Percentiles rank a stretch among this genome's conserved stretches.
Conservation (phyloP, 768 basidiomycete genomes). For the Gelatoporia subvermispora region DNA sequence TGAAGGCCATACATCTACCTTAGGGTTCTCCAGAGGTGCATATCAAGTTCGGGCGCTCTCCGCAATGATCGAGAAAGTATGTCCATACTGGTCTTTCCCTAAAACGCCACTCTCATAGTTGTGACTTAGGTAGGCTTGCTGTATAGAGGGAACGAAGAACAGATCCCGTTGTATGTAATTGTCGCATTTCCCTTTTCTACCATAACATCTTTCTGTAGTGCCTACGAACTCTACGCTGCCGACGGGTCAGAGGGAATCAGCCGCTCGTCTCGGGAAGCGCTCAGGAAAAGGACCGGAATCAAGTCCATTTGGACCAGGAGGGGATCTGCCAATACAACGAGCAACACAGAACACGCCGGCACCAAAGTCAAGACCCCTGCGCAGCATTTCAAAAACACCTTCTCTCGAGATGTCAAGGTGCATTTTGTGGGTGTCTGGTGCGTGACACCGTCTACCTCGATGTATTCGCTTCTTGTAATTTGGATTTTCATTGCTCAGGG, state of each 20-base stretch:
- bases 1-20: not conserved
- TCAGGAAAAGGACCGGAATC: too few relatives aligned
- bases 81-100: not conserved
- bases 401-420: slow-evolving; percentile 21
- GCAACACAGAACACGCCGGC: not conserved
- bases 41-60: slow-evolving; percentile 37
- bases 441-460: not conserved
- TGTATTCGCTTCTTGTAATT: not conserved
- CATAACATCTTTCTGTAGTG: slow-evolving; percentile 2
- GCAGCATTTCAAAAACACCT: slow-evolving; percentile 23
- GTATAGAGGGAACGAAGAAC: slow-evolving; percentile 25
- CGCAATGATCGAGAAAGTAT: slow-evolving; percentile 32
- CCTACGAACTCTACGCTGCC: slow-evolving; percentile 11
- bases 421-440: slow-evolving; percentile 35
- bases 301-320: too few relatives aligned
- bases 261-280: too few relatives aligned
- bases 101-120: too few relatives aligned
- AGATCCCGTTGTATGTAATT: slow-evolving; percentile 24
- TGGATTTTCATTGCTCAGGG: slow-evolving; percentile 3
- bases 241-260: too few relatives aligned
- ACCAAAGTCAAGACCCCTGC: not conserved
- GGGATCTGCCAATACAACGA: too few relatives aligned
- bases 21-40: slow-evolving; percentile 41
- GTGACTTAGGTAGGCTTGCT: slow-evolving; percentile 34
- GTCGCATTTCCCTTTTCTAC: not conserved